These are phyloP conservation scores for Mariannaea elegans DNA, from an alignment of 2,329 filamentous ascomycete genomes.

Conservation along the genomic window DNA sequence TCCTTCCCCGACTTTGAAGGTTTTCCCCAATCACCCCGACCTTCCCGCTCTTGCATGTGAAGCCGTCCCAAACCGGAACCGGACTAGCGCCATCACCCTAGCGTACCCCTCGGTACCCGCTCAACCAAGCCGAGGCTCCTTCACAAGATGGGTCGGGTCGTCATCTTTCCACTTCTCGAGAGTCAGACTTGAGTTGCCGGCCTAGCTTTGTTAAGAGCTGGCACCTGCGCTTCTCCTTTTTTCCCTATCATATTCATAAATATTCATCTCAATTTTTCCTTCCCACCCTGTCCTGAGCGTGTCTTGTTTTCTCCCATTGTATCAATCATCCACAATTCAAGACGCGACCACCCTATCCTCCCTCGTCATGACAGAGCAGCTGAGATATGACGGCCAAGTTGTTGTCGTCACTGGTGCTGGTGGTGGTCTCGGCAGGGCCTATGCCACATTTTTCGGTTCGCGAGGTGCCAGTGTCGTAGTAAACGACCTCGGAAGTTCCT, in stretches of 20 bases:
- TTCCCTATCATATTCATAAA: background rate
- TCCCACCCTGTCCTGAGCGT: conserved; percentile 9
- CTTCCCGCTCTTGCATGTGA: conserved; percentile 42
- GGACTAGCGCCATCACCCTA: conserved; percentile 39
- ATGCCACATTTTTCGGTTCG: conserved; percentile 89
- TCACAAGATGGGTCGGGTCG: conserved; percentile 28
- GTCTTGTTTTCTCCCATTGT: conserved; percentile 10
- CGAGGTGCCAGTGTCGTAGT: conserved; percentile 95
- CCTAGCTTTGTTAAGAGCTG: conserved; percentile 40
- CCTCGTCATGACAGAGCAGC: conserved; percentile 67
- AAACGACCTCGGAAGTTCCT: conserved; percentile 92
- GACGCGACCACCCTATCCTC: conserved; percentile 22
- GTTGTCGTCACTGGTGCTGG: conserved; percentile 85
- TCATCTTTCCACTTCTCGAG: conserved; percentile 14
- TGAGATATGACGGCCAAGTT: conserved; percentile 86
- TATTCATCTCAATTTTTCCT: conserved; percentile 13
- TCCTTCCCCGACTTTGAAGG: conserved; percentile 3
- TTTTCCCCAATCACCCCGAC: conserved; percentile 12
- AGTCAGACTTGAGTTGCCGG: conserved; percentile 31
- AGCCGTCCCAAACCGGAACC: conserved; percentile 28
- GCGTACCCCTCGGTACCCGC: conserved; percentile 42
- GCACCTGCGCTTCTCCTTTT: conserved; percentile 23
- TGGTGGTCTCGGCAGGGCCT: conserved; percentile 81
- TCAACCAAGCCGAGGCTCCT: conserved; percentile 43
- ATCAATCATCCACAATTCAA: background rate